Conservation (phyloP, 306 rosid species). For the Glycine tomentella region DNA sequence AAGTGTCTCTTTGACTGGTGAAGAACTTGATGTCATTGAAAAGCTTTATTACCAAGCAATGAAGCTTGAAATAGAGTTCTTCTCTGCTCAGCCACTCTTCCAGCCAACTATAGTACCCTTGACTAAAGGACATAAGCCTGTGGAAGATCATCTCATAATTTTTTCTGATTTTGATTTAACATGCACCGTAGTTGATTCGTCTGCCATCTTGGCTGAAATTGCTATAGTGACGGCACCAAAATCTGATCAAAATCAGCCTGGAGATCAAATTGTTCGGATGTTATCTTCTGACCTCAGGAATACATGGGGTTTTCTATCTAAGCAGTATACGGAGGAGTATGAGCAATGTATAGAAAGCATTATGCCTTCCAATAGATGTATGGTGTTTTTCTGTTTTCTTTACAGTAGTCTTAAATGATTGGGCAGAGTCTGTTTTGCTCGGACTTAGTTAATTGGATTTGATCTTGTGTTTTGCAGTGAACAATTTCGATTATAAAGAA, state of each 20-base stretch:
- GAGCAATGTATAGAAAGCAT: slow-evolving; percentile 91
- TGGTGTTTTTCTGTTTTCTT: slow-evolving; percentile 39
- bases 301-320: slow-evolving; percentile 80
- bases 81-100: slow-evolving; percentile 75
- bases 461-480: slow-evolving; percentile 62
- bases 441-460: slow-evolving; percentile 46
- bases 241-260: slow-evolving; percentile 77
- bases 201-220: slow-evolving; percentile 96
- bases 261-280: slow-evolving; percentile 70
- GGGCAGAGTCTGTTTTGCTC: slow-evolving; percentile 32
- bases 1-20: slow-evolving; percentile 95
- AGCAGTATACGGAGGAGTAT: slow-evolving; percentile 89
- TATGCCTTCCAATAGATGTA: slow-evolving; percentile 70
- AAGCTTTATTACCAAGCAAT: slow-evolving; percentile 95
- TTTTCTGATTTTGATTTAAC: slow-evolving; percentile 99
- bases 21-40: slow-evolving; percentile 94
- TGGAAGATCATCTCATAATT: slow-evolving; percentile 66
- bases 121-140: slow-evolving; percentile 73
- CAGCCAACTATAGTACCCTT: slow-evolving; percentile 92
- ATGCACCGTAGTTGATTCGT: slow-evolving; percentile 92
- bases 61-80: slow-evolving; percentile 93
- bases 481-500: slow-evolving; percentile 60
- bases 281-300: slow-evolving; percentile 83
- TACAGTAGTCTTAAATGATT: slow-evolving; percentile 28
- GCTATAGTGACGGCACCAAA: slow-evolving; percentile 90